Base-by-base conservation (phyloP, 2,329 filamentous ascomycete species). In the Sporothrix dimorphospora region DNA sequence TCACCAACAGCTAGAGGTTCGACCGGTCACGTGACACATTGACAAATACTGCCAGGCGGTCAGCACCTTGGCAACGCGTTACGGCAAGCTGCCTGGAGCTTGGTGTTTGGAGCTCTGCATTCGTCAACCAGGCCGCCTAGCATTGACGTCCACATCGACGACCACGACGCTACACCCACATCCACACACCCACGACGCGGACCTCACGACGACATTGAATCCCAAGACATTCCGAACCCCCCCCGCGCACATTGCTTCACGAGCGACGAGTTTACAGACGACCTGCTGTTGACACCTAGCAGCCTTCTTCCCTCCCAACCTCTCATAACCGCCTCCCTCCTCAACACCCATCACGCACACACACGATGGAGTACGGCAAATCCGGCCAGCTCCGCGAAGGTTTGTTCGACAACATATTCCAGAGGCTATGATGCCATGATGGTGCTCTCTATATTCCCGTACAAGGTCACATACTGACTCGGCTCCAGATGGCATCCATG, bases 401-500 rank as follows among this genome's bases (percentile, higher is more conserved):
- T 70, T 40, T 21, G 42, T 67, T n/a, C 16, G 16, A 21, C 47
- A 3, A n/a, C 16, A 6, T 8, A 19, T 16, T 49, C 47, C n/a
- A 8, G 6, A 6, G 19, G 9, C 5, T 3, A 9, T 7, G 47
- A n/a, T 19, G 19, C 47, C 19, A 21, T n/a, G 47, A 49, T 19
- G 19, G 47, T 8, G 47, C 47, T n/a, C 19, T 49, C 16, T 6
- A n/a, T 49, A 14, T 12, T 9, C 21, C 7, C 61, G 70, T 21
- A 53, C 69, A 42, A 19, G 27, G 11, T 11, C 4, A 16, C 34
- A 49, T 57, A 71, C 42, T 49, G 63, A 55, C 57, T 34, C 21
- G 16, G 49, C 14, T 45, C 4, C 38, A 98, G 96, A 99, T 94
- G 96, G 96, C 81, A 98, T 99, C 81, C 96, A 99, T 82, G 88